Conservation (phyloP, 768 basidiomycete species). For the Amanita polypyramis region DNA sequence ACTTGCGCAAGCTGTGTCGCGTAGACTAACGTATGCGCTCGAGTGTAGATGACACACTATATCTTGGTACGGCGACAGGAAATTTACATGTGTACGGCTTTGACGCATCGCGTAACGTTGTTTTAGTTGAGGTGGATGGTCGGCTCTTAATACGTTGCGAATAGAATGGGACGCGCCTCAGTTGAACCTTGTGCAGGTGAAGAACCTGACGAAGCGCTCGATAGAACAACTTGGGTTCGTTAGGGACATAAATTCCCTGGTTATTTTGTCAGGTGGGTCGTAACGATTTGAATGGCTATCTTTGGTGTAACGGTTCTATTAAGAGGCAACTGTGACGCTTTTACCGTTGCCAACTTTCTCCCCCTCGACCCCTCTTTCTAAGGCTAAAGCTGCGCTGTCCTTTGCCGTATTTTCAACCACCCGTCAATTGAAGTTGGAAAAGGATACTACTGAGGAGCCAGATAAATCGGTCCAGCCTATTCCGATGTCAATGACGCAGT, state of each 20-base stretch:
- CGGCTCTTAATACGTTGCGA: neutral
- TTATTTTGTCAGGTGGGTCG: constrained; percentile 68
- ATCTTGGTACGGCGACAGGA: constrained; percentile 50
- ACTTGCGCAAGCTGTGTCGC: neutral
- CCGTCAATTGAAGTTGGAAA: constrained; percentile 23
- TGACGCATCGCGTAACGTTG: constrained; percentile 28
- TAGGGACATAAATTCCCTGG: constrained; percentile 77
- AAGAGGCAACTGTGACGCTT: constrained; percentile 67
- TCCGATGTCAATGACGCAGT: constrained; percentile 59
- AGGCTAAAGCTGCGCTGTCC: constrained; percentile 74
- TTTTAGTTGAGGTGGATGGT: neutral
- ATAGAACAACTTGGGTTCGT: constrained; percentile 87
- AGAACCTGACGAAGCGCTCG: constrained; percentile 48
- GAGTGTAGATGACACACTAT: constrained; percentile 42
- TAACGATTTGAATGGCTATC: constrained; percentile 64
- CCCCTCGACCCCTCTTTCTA: constrained; percentile 60
- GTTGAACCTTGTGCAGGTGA: constrained; percentile 47
- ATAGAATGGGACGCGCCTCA: constrained; percentile 21
- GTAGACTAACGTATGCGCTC: neutral
- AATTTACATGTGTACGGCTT: constrained; percentile 43
- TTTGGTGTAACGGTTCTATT: constrained; percentile 54
- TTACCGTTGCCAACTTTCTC: constrained; percentile 67
- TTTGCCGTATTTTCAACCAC: constrained; percentile 67
- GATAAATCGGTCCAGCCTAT: constrained; percentile 33
- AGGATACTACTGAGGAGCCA: constrained; percentile 1